These are phyloP conservation scores for Fusarium austroafricanum DNA, from an alignment of 2,329 filamentous ascomycete genomes.

Conservation along the genomic window DNA sequence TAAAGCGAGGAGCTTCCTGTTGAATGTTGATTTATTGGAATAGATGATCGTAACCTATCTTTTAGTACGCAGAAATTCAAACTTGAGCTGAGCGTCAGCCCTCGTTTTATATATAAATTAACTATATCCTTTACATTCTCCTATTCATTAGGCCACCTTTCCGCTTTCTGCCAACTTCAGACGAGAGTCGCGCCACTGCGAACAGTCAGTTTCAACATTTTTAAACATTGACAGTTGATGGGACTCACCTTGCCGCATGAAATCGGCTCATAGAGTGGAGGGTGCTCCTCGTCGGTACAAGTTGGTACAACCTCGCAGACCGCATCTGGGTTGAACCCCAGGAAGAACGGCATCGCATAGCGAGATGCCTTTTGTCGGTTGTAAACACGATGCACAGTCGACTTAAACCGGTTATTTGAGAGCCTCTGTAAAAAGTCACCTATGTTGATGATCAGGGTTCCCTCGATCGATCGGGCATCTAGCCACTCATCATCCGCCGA, in stretches of 20 bases:
- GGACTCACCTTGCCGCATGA: constrained; percentile 1
- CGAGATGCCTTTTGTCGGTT: constrained; percentile 9
- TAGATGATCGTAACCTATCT: too few species aligned
- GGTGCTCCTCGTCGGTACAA: neutral
- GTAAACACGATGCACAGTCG: constrained; percentile 16
- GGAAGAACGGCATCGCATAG: constrained; percentile 8
- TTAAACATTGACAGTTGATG: fast-evolving
- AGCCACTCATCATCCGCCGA: constrained; percentile 21
- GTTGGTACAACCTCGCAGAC: constrained; percentile 14
- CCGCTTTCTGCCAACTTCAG: constrained; percentile 1
- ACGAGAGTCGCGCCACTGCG: constrained; percentile 1
- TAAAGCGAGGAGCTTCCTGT: too few species aligned
- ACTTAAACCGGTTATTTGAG: constrained; percentile 3
- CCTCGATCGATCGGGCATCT: neutral
- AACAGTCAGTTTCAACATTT: fast-evolving
- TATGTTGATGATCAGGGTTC: constrained; percentile 14
- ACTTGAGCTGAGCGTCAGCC: too few species aligned
- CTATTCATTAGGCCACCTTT: neutral
- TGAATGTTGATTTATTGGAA: too few species aligned
- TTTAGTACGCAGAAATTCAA: too few species aligned
- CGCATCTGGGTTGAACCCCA: constrained; percentile 10
- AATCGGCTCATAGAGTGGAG: constrained; percentile 13
- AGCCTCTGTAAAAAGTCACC: constrained; percentile 12
- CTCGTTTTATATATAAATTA: too few species aligned
- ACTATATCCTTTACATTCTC: too few species aligned